Percentiles rank a stretch among this genome's conserved stretches.
Evolutionary conservation across 2,329 filamentous ascomycete species (phyloP).

Genomic region (Diplocarpon rosae): DNA sequence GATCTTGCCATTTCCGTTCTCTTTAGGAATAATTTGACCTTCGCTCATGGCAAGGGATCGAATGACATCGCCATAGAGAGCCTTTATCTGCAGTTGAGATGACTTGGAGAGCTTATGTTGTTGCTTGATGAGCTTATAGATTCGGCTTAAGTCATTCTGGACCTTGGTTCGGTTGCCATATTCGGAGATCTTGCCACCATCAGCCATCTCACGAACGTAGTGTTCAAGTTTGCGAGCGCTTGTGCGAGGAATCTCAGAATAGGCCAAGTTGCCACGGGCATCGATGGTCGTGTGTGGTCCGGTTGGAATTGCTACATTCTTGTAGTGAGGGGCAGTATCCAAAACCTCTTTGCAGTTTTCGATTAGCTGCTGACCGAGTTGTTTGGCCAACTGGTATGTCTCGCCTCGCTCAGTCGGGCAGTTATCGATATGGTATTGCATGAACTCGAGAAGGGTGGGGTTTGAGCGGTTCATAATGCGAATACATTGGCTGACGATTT

Average conservation of each 20-base stretch:
- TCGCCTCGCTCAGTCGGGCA: constrained; percentile 94
- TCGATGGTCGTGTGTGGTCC: constrained; percentile 90
- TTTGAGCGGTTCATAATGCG: constrained; percentile 99
- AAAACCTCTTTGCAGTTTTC: constrained; percentile 96
- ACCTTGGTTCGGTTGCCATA: constrained; percentile 98
- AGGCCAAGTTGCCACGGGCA: constrained; percentile 82
- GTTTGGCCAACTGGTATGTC: constrained; percentile 95
- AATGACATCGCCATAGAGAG: constrained; percentile 84
- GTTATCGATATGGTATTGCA: constrained; percentile 99
- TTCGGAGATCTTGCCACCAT: constrained; percentile 95
- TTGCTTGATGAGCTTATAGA: constrained; percentile 97
- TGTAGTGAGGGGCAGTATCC: constrained; percentile 75
- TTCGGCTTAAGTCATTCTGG: constrained; percentile 84
- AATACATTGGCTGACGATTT: constrained; percentile 98
- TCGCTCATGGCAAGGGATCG: constrained; percentile 96
- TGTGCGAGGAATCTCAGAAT: constrained; percentile 73
- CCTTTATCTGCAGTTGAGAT: constrained; percentile 93
- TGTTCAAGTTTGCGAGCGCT: constrained; percentile 96
- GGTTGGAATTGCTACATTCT: constrained; percentile 87
- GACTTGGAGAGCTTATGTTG: constrained; percentile 97
- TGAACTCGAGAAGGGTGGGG: constrained; percentile 89
- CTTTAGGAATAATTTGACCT: constrained; percentile 86
- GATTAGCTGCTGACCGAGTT: constrained; percentile 84
- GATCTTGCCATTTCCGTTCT: constrained; percentile 49
- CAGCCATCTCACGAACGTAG: constrained; percentile 97